Evolutionary conservation across 768 basidiomycete species (phyloP), one percentile per base, ranked within the genome.

Genomic region (Pleurotus tuber-regium): DNA sequence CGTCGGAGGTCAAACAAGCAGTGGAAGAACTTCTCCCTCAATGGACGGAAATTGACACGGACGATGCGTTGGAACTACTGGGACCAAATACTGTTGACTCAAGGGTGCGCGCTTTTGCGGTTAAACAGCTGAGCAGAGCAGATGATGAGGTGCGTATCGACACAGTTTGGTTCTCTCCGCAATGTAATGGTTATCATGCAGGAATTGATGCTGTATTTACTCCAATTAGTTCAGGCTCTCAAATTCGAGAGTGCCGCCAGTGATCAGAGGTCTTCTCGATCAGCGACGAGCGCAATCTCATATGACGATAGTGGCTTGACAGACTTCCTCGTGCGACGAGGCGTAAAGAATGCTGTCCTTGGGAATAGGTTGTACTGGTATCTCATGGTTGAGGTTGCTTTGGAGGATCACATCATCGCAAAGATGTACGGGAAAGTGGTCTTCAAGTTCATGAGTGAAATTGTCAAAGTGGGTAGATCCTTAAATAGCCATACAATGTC

Each of bases 361-460:
- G 97, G 95, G 0, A 98, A 98, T 59, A 78, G 91, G 21, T 74
- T 98, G 57, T 89, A 96, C 64, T 98, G 97, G 97, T 99, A 98
- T 61, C 83, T 98, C 50, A 93, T 94, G 83, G 95, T 98, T 3
- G 97, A 98, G 64, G 86, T 93, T 14, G 90, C 92, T 18, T 70
- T 91, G 39, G 91, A 94, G 61, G 92, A 94, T 62, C 83, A 84
- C 54, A 74, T 84, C 19, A 83, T 92, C 65, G 89, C 90, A 3
- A 94, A 92, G 73, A 93, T 96, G 89, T 98, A 94, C 59, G 92
- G 87, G 3, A 78, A 86, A 35, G 91, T 97, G 5, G 90, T 91
- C 4, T 95, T 83, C 73, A 88, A 87, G 55, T 98, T 93, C 62
- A 87, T 92, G 82, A 84, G 80, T 61, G 87, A 88, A 67, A 83